Conservation (phyloP, 441 rosid species). For the Erodium trifolium region DNA sequence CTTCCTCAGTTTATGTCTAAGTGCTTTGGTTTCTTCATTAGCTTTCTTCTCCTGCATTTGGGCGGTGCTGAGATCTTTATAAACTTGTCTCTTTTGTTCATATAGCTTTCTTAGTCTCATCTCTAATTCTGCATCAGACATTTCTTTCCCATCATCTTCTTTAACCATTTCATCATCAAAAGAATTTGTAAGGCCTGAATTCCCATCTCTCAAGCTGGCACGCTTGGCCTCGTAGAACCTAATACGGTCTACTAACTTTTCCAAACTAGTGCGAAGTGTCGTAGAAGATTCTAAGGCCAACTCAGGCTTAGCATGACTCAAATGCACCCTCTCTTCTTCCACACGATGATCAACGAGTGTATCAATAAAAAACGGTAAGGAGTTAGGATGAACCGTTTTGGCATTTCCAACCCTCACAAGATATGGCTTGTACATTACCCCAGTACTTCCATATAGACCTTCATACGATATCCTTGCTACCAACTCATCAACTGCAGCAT, state of each 20-base stretch:
- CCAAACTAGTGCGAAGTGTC: conserved; percentile 65
- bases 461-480: conserved; percentile 74
- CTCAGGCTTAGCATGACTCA: conserved; percentile 39
- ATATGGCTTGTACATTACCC: conserved; percentile 83
- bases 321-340: conserved; percentile 56
- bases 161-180: conserved; percentile 36
- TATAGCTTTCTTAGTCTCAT: conserved; percentile 61
- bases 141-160: conserved; percentile 47
- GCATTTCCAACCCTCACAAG: conserved; percentile 97
- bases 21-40: conserved; percentile 56
- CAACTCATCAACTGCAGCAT: conserved; percentile 99
- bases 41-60: conserved; percentile 78
- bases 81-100: conserved; percentile 77
- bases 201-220: conserved; percentile 65
- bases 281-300: conserved; percentile 40
- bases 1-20: conserved; percentile 71
- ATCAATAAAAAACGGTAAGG: conserved; percentile 81
- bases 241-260: conserved; percentile 72
- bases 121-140: conserved; percentile 65
- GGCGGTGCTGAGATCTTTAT: conserved; percentile 76
- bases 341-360: conserved; percentile 86
- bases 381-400: conserved; percentile 81
- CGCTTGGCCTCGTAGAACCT: conserved; percentile 84
- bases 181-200: conserved; percentile 39
- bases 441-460: conserved; percentile 86